A percentile compares a stretch with the other conserved stretches of the same genome.
These are phyloP conservation scores for Calonectria hawksworthii DNA, from an alignment of 2,329 filamentous ascomycete genomes.

Conservation along the genomic window DNA sequence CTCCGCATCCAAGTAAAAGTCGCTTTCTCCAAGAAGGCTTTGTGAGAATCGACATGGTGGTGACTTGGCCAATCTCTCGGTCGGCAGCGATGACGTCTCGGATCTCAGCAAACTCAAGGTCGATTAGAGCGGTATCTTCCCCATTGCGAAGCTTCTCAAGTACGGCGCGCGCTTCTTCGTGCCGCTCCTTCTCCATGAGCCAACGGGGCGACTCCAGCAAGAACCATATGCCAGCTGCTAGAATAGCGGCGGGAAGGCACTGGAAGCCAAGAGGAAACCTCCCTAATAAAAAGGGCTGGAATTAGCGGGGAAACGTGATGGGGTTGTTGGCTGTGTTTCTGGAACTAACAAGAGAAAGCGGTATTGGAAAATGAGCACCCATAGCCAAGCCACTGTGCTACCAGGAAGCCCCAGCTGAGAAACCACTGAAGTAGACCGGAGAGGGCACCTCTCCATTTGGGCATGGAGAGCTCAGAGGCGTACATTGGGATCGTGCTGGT, in stretches of 20 bases:
- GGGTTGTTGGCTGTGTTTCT: neutral
- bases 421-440: slow-evolving; percentile 61
- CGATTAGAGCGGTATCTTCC: slow-evolving; percentile 50
- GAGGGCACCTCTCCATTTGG: slow-evolving; percentile 54
- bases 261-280: slow-evolving; percentile 51
- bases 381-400: slow-evolving; percentile 54
- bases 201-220: slow-evolving; percentile 43
- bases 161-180: slow-evolving; percentile 50
- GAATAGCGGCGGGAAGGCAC: slow-evolving; percentile 42
- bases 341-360: slow-evolving; percentile 47
- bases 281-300: slow-evolving; percentile 32
- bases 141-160: slow-evolving; percentile 51
- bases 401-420: slow-evolving; percentile 57
- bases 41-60: slow-evolving; percentile 59
- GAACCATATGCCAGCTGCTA: slow-evolving; percentile 42
- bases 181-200: slow-evolving; percentile 53
- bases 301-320: neutral
- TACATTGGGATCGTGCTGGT: slow-evolving; percentile 63
- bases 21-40: slow-evolving; percentile 60
- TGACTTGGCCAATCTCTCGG: slow-evolving; percentile 49
- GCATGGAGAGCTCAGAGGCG: slow-evolving; percentile 57
- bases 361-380: slow-evolving; percentile 46
- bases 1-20: slow-evolving; percentile 60
- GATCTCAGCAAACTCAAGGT: slow-evolving; percentile 58
- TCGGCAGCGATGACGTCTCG: slow-evolving; percentile 55